Evolutionary conservation across 129 eudicot genomes (phyloP).

Genomic region (Sambucus nigra): DNA sequence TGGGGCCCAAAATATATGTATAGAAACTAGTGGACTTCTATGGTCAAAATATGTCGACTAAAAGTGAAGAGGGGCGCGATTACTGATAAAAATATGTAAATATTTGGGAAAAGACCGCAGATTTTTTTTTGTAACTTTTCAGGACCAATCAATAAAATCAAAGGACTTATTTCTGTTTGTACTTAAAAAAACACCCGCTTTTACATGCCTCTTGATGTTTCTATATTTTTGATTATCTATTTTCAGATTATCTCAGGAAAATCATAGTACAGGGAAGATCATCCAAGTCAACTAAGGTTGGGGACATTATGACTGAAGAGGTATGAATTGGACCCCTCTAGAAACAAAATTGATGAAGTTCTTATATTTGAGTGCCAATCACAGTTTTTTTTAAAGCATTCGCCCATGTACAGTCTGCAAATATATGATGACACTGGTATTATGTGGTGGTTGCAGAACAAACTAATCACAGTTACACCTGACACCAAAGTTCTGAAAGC

Average conservation of each 20-base stretch:
- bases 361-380: not conserved
- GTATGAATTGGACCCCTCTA: constrained; percentile 21
- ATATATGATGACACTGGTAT: not conserved
- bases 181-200: too few relatives aligned
- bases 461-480: constrained; percentile 93
- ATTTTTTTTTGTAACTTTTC: too few relatives aligned
- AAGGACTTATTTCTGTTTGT: too few relatives aligned
- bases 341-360: too few relatives aligned
- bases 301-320: constrained; percentile 99
- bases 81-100: too few relatives aligned
- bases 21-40: too few relatives aligned
- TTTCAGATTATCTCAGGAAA: constrained; percentile 92
- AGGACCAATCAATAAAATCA: too few relatives aligned
- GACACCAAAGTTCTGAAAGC: constrained; percentile 94
- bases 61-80: too few relatives aligned
- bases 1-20: too few relatives aligned
- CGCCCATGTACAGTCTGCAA: not conserved
- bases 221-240: constrained; percentile 3
- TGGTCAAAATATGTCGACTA: too few relatives aligned
- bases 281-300: constrained; percentile 93
- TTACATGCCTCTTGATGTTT: too few relatives aligned
- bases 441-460: constrained; percentile 56
- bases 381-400: not conserved
- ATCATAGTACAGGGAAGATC: constrained; percentile 98
- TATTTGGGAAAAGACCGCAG: too few relatives aligned